Evolutionary conservation across 2,329 filamentous ascomycete genomes (phyloP).

Genomic region (Paramyrothecium sp.): DNA sequence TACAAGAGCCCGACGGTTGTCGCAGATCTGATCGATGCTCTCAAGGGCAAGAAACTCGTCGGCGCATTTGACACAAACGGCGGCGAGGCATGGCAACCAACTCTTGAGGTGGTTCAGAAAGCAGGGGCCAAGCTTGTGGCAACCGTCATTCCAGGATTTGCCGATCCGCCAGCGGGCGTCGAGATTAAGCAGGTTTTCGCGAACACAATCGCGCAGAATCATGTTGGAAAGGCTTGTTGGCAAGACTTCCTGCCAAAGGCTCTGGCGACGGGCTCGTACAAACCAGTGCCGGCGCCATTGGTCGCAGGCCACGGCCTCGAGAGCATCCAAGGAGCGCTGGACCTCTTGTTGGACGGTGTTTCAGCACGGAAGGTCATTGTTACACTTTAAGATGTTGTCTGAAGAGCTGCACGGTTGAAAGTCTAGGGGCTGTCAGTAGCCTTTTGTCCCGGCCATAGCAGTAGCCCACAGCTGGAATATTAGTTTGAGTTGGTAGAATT

Average conservation of each 20-base stretch:
- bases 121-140: neutral
- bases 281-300: slow-evolving; percentile 19
- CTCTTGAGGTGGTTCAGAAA: slow-evolving; percentile 1
- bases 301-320: slow-evolving; percentile 28
- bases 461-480: too few relatives aligned
- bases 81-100: neutral
- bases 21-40: slow-evolving; percentile 8
- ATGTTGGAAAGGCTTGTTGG: slow-evolving; percentile 20
- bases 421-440: too few relatives aligned
- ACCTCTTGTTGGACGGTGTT: slow-evolving; percentile 26
- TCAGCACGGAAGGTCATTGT: slow-evolving; percentile 38
- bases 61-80: slow-evolving; percentile 9
- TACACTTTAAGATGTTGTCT: neutral
- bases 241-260: slow-evolving; percentile 21
- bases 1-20: slow-evolving; percentile 22
- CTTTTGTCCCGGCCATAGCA: too few relatives aligned
- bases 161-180: slow-evolving; percentile 1
- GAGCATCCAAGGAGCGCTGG: slow-evolving; percentile 24
- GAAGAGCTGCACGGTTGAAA: too few relatives aligned
- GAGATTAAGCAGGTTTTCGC: neutral
- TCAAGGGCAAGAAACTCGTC: neutral
- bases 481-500: too few relatives aligned
- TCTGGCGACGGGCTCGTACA: slow-evolving; percentile 18
- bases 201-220: slow-evolving; percentile 8
- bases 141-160: neutral